These are phyloP conservation scores for Zea mays DNA, from an alignment of 176 grass and related monocot genomes.

Conservation along the genomic window Zm-B73-REFERENCE-NAM-5.0 NC_050097.1:232202501-232203000, in stretches of 20 bases:
- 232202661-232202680: slow-evolving; percentile 91
- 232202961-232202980: neutral
- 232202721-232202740: slow-evolving; percentile 91
- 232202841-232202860: slow-evolving; percentile 52
- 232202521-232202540: slow-evolving; percentile 51
- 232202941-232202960: neutral
- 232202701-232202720: slow-evolving; percentile 97
- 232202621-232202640: slow-evolving; percentile 81
- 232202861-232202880: neutral
- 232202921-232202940: neutral
- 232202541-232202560: slow-evolving; percentile 64
- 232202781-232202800: slow-evolving; percentile 87
- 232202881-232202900: neutral
- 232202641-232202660: slow-evolving; percentile 87
- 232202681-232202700: slow-evolving; percentile 80
- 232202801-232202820: slow-evolving; percentile 98
- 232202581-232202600: slow-evolving; percentile 93
- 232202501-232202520: neutral
- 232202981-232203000: neutral
- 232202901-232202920: neutral
- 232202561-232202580: slow-evolving; percentile 84
- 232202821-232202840: slow-evolving; percentile 98
- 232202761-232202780: slow-evolving; percentile 92
- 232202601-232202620: slow-evolving; percentile 89
- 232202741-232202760: slow-evolving; percentile 93